Evolutionary conservation across 2,329 filamentous ascomycete species (phyloP).

Genomic region (Diplodia intermedia): DNA sequence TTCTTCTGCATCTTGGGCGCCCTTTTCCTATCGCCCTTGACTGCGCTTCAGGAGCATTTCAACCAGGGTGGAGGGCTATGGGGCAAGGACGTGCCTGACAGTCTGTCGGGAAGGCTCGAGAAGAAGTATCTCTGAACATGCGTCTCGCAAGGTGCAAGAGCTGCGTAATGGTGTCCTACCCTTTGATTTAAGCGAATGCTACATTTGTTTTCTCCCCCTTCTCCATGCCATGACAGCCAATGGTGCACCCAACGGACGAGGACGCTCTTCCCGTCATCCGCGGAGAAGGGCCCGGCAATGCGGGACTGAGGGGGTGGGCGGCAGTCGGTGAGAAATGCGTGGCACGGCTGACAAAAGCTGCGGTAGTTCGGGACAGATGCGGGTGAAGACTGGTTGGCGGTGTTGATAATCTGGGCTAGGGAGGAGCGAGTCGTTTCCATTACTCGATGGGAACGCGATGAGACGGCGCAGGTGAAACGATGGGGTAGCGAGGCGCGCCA

Average conservation of each 20-base stretch:
- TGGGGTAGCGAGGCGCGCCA: conserved; percentile 1
- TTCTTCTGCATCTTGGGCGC: conserved; percentile 68
- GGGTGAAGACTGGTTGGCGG: not conserved
- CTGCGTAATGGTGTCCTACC: not conserved
- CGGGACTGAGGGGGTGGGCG: not conserved
- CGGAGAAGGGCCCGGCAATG: not conserved
- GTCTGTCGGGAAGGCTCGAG: conserved; percentile 22
- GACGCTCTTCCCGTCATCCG: not conserved
- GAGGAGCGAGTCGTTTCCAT: conserved; percentile 21
- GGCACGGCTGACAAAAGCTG: not conserved
- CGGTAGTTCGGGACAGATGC: not conserved
- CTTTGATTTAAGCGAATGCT: not conserved
- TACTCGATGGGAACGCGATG: conserved; percentile 31
- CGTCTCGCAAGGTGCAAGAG: not conserved
- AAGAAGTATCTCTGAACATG: conserved; percentile 21
- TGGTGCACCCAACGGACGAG: not conserved
- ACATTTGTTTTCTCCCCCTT: not conserved
- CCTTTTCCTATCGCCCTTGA: conserved; percentile 58
- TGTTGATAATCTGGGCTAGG: not conserved
- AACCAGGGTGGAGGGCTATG: conserved; percentile 30
- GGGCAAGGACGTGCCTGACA: conserved; percentile 21
- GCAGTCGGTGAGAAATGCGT: not conserved
- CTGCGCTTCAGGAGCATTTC: conserved; percentile 55
- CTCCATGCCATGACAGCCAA: not conserved
- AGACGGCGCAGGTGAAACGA: conserved; percentile 16